Base-by-base conservation (phyloP, 345 rosid species). In the Rubroshorea leprosula region DNA sequence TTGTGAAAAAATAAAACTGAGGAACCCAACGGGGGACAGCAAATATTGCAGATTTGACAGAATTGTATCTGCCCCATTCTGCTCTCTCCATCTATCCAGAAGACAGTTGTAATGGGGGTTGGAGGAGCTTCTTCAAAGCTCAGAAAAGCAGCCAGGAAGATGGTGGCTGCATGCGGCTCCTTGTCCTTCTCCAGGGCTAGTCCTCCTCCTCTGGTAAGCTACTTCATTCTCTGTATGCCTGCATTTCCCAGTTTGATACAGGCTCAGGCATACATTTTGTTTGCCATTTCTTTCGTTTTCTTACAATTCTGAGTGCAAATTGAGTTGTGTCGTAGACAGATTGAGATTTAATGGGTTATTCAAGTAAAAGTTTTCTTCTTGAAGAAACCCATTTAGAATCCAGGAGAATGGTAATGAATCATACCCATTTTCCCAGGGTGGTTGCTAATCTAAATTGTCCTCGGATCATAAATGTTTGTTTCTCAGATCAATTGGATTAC, bases 91-190 rank as follows among this genome's bases (percentile, higher is more conserved):
- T 58, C 58, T 39, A 22, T 52, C 51, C 31, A 54, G 25, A 64
- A 38, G 57, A 63, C 22, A n/a, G n/a, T n/a, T n/a, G n/a, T n/a
- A 19, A 74, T 71, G 76, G 86, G 80, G 44, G 77, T 72, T 5
- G 73, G 74, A 64, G 70, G 67, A 63, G 69, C 80, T 14, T 61
- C 80, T 52, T 75, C 79, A 22, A 81, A 68, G 77, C 77, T 89
- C 24, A 84, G 71, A 66, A 84, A 65, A 57, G 95, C 82, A 21
- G 86, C 89, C 6, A 76, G 58, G 68, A 76, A 74, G 71, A 75
- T 86, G 74, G 83, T 76, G 62, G 70, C 87, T 54, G 97, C 87
- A 18, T 89, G 91, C 27, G 83, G 79, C 55, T 82, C 87, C 64
- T 81, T 83, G 79, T 81, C 85, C 66, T 81, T 83, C 80, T 81